Evolutionary conservation across 768 basidiomycete genomes (phyloP).

Genomic region (Pleurotus tuoliensis): DNA sequence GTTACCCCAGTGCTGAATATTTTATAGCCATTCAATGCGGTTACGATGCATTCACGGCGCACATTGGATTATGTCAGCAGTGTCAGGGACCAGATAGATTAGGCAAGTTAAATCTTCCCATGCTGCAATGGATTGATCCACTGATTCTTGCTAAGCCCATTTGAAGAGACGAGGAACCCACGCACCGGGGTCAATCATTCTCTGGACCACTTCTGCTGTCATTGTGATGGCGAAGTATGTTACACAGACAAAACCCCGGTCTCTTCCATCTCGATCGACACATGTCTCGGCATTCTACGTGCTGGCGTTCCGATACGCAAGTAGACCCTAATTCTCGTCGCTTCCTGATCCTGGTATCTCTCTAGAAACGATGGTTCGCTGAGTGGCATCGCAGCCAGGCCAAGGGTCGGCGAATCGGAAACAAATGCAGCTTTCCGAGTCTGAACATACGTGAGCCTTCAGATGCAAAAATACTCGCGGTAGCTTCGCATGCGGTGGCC

Average conservation of each 20-base stretch:
- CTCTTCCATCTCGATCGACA: conserved; percentile 9
- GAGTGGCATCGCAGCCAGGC: background rate
- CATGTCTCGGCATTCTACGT: conserved; percentile 9
- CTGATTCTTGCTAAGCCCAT: conserved; percentile 4
- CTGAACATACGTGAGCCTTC: background rate
- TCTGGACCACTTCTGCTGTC: background rate
- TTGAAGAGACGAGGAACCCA: background rate
- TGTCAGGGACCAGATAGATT: conserved; percentile 5
- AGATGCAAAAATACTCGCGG: conserved; percentile 6
- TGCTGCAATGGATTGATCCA: conserved; percentile 6
- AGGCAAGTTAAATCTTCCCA: conserved; percentile 4
- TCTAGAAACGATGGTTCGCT: background rate
- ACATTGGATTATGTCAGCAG: no score
- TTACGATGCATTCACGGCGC: no score
- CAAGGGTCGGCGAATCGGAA: conserved; percentile 7
- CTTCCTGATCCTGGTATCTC: conserved; percentile 5
- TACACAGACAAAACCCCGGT: conserved; percentile 2
- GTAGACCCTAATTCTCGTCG: conserved; percentile 6
- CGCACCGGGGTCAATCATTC: background rate
- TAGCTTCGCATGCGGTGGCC: conserved; percentile 5
- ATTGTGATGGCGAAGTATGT: conserved; percentile 4
- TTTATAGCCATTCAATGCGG: no score
- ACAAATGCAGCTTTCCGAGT: background rate
- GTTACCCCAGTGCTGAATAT: no score
- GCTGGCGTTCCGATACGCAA: conserved; percentile 6